phyloP scores from a whole-genome alignment of 108 stramenopile genomes.

The Pelagomonas calceolata region DNA sequence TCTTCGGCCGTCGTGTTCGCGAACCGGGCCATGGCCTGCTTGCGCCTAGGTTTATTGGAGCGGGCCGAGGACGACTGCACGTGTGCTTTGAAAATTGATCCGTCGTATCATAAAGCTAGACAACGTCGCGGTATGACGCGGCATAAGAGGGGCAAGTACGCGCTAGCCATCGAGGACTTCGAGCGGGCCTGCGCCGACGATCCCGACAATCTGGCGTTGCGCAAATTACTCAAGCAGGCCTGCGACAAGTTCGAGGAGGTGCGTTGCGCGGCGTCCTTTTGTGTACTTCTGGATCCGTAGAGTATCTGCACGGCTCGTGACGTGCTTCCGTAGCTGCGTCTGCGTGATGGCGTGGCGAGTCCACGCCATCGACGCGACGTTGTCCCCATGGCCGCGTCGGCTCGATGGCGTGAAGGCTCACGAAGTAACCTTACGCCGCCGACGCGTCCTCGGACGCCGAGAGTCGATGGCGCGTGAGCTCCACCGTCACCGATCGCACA shows the following conservation, averaged over 20 bases:
- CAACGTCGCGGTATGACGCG: conserved; percentile 35
- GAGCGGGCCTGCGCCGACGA: conserved; percentile 12
- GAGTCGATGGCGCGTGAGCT: no score
- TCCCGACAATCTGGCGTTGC: background rate
- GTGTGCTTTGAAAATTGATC: conserved; percentile 27
- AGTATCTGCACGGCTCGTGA: no score
- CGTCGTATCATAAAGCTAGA: conserved; percentile 30
- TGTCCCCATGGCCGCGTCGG: no score
- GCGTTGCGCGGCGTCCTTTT: no score
- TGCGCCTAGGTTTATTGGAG: conserved; percentile 17
- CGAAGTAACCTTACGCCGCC: no score
- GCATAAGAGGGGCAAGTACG: conserved; percentile 24
- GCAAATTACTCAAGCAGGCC: background rate
- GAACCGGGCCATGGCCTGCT: conserved; percentile 35
- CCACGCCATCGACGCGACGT: no score
- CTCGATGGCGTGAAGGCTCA: no score
- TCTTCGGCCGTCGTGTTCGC: conserved; percentile 25
- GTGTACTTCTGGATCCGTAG: no score
- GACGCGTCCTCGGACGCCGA: no score
- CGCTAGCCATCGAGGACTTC: conserved; percentile 32
- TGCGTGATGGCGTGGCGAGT: no score
- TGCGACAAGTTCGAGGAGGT: background rate
- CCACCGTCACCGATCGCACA: no score
- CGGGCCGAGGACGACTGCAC: conserved; percentile 40
- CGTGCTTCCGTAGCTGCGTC: no score